phyloP scores from a whole-genome alignment of 352 stramenopile genomes.

The Phytophthora parvispora region DNA sequence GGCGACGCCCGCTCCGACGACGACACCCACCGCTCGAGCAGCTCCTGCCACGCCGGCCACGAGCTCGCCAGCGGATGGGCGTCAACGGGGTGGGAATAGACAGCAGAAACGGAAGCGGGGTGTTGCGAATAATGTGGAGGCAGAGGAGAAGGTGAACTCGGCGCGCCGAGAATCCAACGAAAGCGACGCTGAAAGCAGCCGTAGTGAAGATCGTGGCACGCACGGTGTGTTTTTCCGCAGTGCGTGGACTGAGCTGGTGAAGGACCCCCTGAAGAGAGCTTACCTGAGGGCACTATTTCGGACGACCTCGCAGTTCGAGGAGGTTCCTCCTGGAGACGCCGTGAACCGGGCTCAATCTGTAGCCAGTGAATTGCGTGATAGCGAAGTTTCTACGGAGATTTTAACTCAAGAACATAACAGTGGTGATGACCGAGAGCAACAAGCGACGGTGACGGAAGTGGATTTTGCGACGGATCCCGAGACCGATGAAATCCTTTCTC shows the following conservation, averaged over 20 bases:
- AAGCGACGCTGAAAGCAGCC: slow-evolving; percentile 1
- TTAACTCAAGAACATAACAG: neutral
- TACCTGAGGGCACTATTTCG: slow-evolving; percentile 23
- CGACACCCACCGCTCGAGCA: neutral
- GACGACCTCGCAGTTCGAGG: neutral
- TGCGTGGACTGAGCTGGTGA: slow-evolving; percentile 15
- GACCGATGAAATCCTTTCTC: slow-evolving; percentile 34
- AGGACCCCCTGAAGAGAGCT: slow-evolving; percentile 19
- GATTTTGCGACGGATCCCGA: slow-evolving; percentile 36
- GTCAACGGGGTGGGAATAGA: neutral
- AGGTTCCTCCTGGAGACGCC: neutral
- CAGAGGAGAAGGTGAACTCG: too few relatives aligned
- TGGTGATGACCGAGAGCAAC: neutral
- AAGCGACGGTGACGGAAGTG: neutral
- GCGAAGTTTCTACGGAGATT: neutral
- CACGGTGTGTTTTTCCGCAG: slow-evolving; percentile 32
- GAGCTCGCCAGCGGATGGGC: slow-evolving; percentile 8
- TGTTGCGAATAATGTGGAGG: neutral
- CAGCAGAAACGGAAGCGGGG: slow-evolving; percentile 22
- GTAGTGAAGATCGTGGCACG: neutral
- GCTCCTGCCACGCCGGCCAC: slow-evolving; percentile 8
- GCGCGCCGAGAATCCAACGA: neutral
- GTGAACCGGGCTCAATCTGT: neutral
- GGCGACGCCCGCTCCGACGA: too few relatives aligned
- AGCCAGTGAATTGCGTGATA: neutral